Base-by-base conservation (phyloP, 116 monocot species). In the Dioscorea cayenensis region DNA sequence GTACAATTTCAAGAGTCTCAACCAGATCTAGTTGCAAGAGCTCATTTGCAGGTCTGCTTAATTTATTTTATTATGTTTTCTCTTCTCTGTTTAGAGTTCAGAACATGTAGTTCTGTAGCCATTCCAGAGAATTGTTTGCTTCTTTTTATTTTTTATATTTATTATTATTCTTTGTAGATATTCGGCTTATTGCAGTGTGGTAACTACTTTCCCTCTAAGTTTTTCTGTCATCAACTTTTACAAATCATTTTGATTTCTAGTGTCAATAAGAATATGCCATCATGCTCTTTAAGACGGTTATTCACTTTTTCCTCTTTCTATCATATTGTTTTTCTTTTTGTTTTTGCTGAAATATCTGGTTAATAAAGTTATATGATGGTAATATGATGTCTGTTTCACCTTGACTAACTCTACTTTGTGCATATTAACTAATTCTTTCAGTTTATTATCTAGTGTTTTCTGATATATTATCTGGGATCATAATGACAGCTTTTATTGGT, bases 1-100 rank as follows among this genome's bases (percentile, higher is more conserved):
- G 91, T 91, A 17, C 81, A 81, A 60, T 99, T 99, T 67, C 99
- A 99, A 77, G 89, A 87, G 78, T 69, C 74, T 49, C 79, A 85
- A 73, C 99, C 99, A 65, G 89, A 94, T 86, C 79, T 99, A 59
- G 85, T 99, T 82, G 84, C 94, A 77, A 89, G 99, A 85, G 79
- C 99, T 83, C 73, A 90, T 89, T 73, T 99, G 35, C 97, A 99
- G 93, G 97, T 91, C 61, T 72, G 55, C 28, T 74, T 23, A 16
- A 65, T 16, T 55, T 55, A 55, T 55, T 18, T 55, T 2, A 55
- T 55, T n/a, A 55, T 14, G 14, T 18, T 16, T 55, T 55, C 55
- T 55, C n/a, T 52, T 52, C 17, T 55, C 55, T 18, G n/a, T 55
- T 55, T 9, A 43, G 43, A 9, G 43, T 43, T 43, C 43, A 43